Evolutionary conservation across 2,329 filamentous ascomycete genomes (phyloP), one percentile per base, ranked within the genome.

Genomic region (Trichoderma cornu-damae): DNA sequence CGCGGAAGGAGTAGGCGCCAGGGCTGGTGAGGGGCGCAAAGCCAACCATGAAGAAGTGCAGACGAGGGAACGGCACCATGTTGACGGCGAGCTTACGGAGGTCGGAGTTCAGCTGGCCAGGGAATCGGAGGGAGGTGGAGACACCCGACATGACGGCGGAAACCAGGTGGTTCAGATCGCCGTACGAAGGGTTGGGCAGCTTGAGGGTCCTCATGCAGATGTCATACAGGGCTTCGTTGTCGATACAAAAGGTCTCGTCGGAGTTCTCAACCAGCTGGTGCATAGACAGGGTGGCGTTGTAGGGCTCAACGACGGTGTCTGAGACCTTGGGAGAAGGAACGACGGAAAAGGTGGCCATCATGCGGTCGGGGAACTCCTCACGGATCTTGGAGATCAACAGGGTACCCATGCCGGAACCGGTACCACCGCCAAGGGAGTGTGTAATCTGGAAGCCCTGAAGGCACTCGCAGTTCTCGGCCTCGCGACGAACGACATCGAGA

Each of bases 1-100:
- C 92, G 73, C 94, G 94, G 93, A 97, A 99, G 68, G 89, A 90
- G 83, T 94, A 78, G 66, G 92, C 88, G 69, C 79, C 79, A 64
- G 79, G 79, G 76, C 90, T 95, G 76, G 94, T 97, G 71, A 99
- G 85, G 73, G 94, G 94, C 77, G 94, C 93, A 75, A 97, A 99
- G 76, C 94, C 94, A 75, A 99, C 93, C 94, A 97, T 99, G 87
- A 99, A 99, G 88, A 99, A 99, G 81, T 99, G 94, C 64, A 99
- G 90, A 91, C 94, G 94, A 68, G 94, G 94, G 89, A 99, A 99
- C 62, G 94, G 94, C 79, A 99, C 94, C 84, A 99, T 97, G 89
- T 97, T 97, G 79, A 97, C 94, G 68, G 94, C 94, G 72, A 97
- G 82, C 85, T 99, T 99, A 81, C 94, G 90, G 67, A 99, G 89